Conservation (phyloP, 2,329 filamentous ascomycete genomes). For the Xylariaceae sp. region DNA sequence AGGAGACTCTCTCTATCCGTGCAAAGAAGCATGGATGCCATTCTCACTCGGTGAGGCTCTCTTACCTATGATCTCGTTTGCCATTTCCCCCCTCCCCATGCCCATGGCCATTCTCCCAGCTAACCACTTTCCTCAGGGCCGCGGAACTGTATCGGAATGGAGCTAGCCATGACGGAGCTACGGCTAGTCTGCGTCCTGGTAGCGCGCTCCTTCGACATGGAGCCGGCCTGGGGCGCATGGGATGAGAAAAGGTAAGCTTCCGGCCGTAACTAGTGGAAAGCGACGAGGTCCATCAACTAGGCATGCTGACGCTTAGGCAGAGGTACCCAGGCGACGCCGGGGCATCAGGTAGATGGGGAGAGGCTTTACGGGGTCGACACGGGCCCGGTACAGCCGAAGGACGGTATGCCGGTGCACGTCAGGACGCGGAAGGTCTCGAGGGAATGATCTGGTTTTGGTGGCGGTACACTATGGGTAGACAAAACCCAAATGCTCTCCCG, state of each 20-base stretch:
- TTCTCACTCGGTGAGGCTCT: too few relatives aligned
- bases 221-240: conserved; percentile 36
- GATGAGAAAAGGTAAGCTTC: conserved; percentile 14
- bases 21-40: conserved; percentile 42
- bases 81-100: too few relatives aligned
- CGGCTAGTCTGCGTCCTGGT: conserved; percentile 44
- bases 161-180: conserved; percentile 48
- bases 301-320: conserved; percentile 1
- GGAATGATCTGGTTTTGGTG: too few relatives aligned
- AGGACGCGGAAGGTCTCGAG: conserved; percentile 6
- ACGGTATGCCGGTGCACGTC: conserved; percentile 31
- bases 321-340: conserved; percentile 14
- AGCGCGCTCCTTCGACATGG: conserved; percentile 45
- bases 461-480: too few relatives aligned
- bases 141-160: conserved; percentile 52
- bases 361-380: conserved; percentile 23
- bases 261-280: too few relatives aligned
- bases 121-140: too few relatives aligned
- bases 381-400: conserved; percentile 25
- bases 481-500: too few relatives aligned
- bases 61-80: too few relatives aligned
- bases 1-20: conserved; percentile 16
- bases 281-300: too few relatives aligned
- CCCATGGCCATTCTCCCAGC: too few relatives aligned
- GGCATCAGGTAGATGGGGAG: conserved; percentile 19